Base-by-base conservation (phyloP, 2,329 filamentous ascomycete genomes). In the Fusarium sublunatum region DNA sequence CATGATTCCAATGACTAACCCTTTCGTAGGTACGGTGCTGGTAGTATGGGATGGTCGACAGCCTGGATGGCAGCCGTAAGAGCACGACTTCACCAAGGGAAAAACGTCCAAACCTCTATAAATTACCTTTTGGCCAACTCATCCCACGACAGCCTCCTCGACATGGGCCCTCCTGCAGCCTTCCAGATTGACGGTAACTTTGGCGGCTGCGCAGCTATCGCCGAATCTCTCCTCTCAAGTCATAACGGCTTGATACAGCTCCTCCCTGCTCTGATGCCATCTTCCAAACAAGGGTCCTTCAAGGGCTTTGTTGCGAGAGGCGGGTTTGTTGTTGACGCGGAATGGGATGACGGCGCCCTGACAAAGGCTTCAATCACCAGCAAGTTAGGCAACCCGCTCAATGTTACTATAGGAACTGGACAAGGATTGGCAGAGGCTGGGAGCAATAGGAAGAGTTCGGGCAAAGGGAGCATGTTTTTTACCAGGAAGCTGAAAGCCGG, bases 261-360 rank as follows among this genome's bases (percentile, higher is more conserved):
- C 13, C 29, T 42, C 25, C 51, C 43, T 10, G 38, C 39, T 1
- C n/a, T 50, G 34, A 43, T 49, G 46, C 46, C 40, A 9, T 56
- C 40, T 35, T 34, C 45, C 7, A 22, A 56, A 5, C 25, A 26
- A 5, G 45, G 45, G 2, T 26, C n/a, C 3, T 51, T 38, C 19
- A 50, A 44, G 7, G 51, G 51, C 1, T 34, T 49, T 5, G 38
- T 55, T 2, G 45, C 38, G 7, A 31, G 47, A 13, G 45, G 52
- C 3, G 52, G 67, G 7, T 66, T 58, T 5, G 67, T 74, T 2
- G 36, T 49, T 24, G 13, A 34, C 25, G 28, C 46, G 6, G 19
- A 31, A 22, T 49, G 46, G 46, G 24, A 41, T 35, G 36, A 32
- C 4, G 46, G 46, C 4, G 36, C 36, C 1, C 12, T 49, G 10